Conservation (phyloP, 2,329 filamentous ascomycete species). For the Byssochlamys sp. region DNA sequence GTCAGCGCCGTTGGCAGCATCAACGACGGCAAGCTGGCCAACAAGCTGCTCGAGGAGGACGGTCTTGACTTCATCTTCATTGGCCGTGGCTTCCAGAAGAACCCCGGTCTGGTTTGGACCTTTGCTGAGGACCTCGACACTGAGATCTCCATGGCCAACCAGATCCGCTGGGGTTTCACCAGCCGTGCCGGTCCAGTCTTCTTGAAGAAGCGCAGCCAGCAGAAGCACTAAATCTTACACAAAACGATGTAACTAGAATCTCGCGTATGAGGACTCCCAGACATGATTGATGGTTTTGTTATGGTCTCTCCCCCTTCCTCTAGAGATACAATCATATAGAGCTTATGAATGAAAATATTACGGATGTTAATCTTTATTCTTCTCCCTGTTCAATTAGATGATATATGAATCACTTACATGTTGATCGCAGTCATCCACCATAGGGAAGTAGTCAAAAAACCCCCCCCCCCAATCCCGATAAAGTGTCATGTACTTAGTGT, state of each 20-base stretch:
- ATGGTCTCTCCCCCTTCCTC: background rate
- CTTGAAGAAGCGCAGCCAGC: background rate
- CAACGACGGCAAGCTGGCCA: conserved; percentile 58
- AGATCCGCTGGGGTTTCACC: conserved; percentile 24
- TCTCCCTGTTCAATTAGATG: background rate
- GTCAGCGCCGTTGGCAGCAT: conserved; percentile 70
- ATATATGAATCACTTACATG: background rate
- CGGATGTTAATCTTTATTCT: background rate
- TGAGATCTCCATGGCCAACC: conserved; percentile 21
- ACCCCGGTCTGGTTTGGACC: conserved; percentile 66
- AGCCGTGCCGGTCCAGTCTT: conserved; percentile 5
- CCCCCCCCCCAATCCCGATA: too few relatives aligned
- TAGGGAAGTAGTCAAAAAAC: too few relatives aligned
- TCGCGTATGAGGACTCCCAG: background rate
- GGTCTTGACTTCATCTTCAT: conserved; percentile 61
- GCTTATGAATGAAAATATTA: background rate
- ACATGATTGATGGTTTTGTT: background rate
- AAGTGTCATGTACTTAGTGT: too few relatives aligned
- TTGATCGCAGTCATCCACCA: background rate
- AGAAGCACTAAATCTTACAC: background rate
- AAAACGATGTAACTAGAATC: background rate
- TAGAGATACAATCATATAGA: background rate
- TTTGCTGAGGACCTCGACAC: conserved; percentile 29
- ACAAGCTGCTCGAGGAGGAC: conserved; percentile 46
- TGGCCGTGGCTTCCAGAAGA: conserved; percentile 69